Percentiles rank a stretch among this genome's conserved stretches.
Conservation (phyloP, 257 asterid genomes). For the Cordia subcordata region DNA sequence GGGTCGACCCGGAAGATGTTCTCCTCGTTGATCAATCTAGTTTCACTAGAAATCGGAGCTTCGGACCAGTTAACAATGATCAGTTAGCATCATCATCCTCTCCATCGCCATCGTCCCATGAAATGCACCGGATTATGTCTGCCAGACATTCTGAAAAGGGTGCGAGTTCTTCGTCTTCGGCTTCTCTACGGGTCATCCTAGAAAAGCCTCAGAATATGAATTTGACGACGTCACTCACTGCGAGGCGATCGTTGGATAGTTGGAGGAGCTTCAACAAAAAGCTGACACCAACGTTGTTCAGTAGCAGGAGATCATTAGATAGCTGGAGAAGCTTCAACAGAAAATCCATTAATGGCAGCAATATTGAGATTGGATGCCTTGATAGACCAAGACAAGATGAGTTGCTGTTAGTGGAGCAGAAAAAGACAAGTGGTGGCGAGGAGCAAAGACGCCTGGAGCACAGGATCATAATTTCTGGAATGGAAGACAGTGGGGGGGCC, state of each 20-base stretch:
- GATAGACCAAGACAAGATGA: slow-evolving; percentile 46
- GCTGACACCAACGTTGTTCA: slow-evolving; percentile 11
- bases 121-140: slow-evolving; percentile 25
- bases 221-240: slow-evolving; percentile 10
- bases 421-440: slow-evolving; percentile 3
- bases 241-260: slow-evolving; percentile 63
- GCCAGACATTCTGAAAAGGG: slow-evolving; percentile 57
- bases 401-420: slow-evolving; percentile 23
- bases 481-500: slow-evolving; percentile 8
- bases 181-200: slow-evolving; percentile 44
- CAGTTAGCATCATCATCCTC: neutral
- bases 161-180: slow-evolving; percentile 16
- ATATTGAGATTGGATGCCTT: neutral
- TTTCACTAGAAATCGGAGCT: neutral
- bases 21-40: slow-evolving; percentile 32
- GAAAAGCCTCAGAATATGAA: slow-evolving; percentile 22
- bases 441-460: slow-evolving; percentile 58
- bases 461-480: slow-evolving; percentile 60
- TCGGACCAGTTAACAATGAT: neutral
- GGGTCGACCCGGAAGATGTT: slow-evolving; percentile 81
- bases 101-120: slow-evolving; percentile 2
- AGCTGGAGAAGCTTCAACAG: slow-evolving; percentile 13
- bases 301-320: slow-evolving; percentile 10
- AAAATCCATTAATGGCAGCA: neutral
- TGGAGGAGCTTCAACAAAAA: slow-evolving; percentile 24